Evolutionary conservation across 1,284 basidiomycete genomes (phyloP).

Genomic region (Trichosporon sp.): DNA sequence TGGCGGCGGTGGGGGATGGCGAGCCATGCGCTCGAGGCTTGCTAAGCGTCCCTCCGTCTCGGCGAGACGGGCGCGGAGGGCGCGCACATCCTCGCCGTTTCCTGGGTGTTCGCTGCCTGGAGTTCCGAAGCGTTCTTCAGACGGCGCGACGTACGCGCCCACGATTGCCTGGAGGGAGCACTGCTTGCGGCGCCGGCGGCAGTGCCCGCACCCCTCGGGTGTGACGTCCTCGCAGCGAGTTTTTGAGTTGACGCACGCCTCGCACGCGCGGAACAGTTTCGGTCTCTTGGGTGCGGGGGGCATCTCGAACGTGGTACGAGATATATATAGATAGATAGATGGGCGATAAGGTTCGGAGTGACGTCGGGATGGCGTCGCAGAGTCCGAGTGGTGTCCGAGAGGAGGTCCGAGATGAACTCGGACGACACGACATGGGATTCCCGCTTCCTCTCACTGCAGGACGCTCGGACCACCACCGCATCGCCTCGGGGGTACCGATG

Average conservation of each 20-base stretch:
- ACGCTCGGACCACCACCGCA: background rate
- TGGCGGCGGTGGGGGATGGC: background rate
- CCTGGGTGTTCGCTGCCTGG: background rate
- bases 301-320: background rate
- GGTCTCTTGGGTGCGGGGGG: conserved; percentile 29
- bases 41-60: conserved; percentile 29
- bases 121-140: conserved; percentile 21
- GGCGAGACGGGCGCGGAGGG: conserved; percentile 25
- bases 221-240: conserved; percentile 45
- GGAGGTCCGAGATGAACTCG: background rate
- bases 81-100: conserved; percentile 15
- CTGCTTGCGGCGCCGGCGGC: conserved; percentile 36
- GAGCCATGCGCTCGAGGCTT: background rate
- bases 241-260: conserved; percentile 41
- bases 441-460: background rate
- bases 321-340: background rate
- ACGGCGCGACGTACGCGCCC: conserved; percentile 19
- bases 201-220: conserved; percentile 38
- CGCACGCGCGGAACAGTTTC: conserved; percentile 44
- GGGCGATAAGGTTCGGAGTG: background rate
- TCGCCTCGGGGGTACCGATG: conserved; percentile 5
- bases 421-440: conserved; percentile 1
- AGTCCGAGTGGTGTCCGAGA: conserved; percentile 1
- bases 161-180: conserved; percentile 37
- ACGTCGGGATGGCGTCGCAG: background rate